phyloP scores from a whole-genome alignment of 2,329 filamentous ascomycete genomes.

The Trichoderma sp. region DNA sequence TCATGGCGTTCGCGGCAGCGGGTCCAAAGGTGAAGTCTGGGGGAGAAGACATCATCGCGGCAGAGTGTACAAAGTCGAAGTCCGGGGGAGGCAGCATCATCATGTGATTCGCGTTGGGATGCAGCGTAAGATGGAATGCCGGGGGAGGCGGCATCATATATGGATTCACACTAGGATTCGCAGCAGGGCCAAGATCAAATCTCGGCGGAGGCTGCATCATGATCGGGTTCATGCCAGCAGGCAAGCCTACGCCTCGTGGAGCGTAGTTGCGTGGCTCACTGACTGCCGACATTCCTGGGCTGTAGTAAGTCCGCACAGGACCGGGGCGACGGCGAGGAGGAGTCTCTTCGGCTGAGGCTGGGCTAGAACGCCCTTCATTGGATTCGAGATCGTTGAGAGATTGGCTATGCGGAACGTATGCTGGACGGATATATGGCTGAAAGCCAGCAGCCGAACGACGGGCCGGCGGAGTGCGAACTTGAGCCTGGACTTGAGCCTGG shows the following conservation, averaged over 20 bases:
- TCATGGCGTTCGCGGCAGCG: constrained; percentile 11
- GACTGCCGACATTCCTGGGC: constrained; percentile 21
- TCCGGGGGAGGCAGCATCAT: no score
- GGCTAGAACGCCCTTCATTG: background rate
- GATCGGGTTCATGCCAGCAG: constrained; percentile 17
- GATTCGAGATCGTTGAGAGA: constrained; percentile 19
- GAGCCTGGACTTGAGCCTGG: no score
- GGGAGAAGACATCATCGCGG: no score
- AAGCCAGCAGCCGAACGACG: background rate
- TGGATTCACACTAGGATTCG: no score
- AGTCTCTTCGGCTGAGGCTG: background rate
- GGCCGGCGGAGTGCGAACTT: no score
- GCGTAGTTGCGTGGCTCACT: constrained; percentile 43
- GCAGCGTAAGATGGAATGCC: no score
- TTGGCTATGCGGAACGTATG: constrained; percentile 21
- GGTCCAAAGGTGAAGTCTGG: no score
- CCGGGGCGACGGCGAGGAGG: background rate
- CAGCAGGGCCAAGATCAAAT: constrained; percentile 30
- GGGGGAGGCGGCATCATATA: no score
- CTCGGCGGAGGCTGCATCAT: constrained; percentile 36
- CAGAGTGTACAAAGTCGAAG: no score
- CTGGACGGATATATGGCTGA: background rate
- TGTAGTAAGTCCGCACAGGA: constrained; percentile 5
- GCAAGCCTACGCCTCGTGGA: constrained; percentile 32
- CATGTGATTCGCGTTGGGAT: no score